Evolutionary conservation across 2,329 filamentous ascomycete genomes (phyloP).

Genomic region (Clonostachys chloroleuca): DNA sequence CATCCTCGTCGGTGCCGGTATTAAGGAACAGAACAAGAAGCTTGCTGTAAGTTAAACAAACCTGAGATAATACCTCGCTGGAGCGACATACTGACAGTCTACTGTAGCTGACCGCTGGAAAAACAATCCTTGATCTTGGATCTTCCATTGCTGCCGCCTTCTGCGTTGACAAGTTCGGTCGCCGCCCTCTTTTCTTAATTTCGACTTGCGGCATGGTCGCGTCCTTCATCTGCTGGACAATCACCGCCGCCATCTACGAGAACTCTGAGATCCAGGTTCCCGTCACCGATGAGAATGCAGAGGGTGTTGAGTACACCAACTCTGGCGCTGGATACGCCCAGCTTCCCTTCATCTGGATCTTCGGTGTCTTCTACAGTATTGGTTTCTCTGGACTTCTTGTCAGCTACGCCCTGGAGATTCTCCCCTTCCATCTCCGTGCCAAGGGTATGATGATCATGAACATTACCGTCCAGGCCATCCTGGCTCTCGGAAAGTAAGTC

Average conservation of each 20-base stretch:
- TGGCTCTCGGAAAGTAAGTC: constrained; percentile 56
- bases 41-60: constrained; percentile 33
- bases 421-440: constrained; percentile 53
- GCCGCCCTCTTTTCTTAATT: constrained; percentile 47
- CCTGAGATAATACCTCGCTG: neutral
- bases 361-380: constrained; percentile 55
- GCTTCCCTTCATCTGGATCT: constrained; percentile 55
- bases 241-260: constrained; percentile 47
- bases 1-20: constrained; percentile 58
- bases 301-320: constrained; percentile 26
- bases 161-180: constrained; percentile 43
- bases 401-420: constrained; percentile 53
- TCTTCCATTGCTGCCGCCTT: constrained; percentile 50
- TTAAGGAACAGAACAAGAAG: constrained; percentile 51
- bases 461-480: constrained; percentile 55
- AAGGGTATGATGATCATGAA: constrained; percentile 63
- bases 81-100: neutral
- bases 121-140: constrained; percentile 54
- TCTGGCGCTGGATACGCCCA: constrained; percentile 44
- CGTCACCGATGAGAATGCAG: constrained; percentile 5
- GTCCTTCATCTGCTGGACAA: constrained; percentile 44
- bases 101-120: constrained; percentile 40
- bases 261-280: constrained; percentile 20
- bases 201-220: constrained; percentile 43
- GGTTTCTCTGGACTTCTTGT: constrained; percentile 55